Percentiles rank a stretch among this genome's conserved stretches.
These are phyloP conservation scores for Crithidia sp. DNA, from an alignment of 208 protist species.

Conservation along the genomic window DNA sequence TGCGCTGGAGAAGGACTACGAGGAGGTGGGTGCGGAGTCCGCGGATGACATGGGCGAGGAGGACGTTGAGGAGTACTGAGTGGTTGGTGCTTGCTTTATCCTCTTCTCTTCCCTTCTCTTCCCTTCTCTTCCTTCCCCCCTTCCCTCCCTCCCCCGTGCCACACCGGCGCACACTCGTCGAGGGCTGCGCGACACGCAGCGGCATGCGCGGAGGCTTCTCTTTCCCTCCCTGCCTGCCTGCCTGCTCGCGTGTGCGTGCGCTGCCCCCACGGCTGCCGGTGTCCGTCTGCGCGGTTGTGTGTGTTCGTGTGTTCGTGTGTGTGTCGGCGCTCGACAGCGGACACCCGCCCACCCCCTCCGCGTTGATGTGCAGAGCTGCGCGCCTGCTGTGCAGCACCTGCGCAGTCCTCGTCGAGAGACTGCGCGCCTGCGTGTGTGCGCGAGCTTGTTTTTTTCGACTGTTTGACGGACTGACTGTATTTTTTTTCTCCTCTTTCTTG, in stretches of 20 bases:
- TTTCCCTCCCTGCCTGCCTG: too few relatives aligned
- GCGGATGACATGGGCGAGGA: slow-evolving; percentile 91
- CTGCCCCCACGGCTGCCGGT: neutral
- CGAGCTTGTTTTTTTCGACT: too few relatives aligned
- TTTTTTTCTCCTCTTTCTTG: too few relatives aligned
- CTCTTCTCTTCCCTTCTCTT: slow-evolving; percentile 1
- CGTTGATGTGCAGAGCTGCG: neutral
- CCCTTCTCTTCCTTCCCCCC: neutral
- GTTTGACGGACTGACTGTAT: too few relatives aligned
- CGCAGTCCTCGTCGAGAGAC: neutral
- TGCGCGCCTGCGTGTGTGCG: too few relatives aligned
- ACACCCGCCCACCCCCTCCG: neutral
- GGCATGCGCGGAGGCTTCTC: too few relatives aligned
- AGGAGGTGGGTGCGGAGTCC: slow-evolving; percentile 81
- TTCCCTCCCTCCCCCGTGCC: neutral
- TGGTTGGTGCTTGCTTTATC: slow-evolving; percentile 22
- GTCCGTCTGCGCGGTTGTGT: slow-evolving; percentile 1
- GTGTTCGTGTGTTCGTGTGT: neutral
- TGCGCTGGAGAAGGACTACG: slow-evolving; percentile 97
- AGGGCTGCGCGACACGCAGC: too few relatives aligned
- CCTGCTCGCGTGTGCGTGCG: too few relatives aligned
- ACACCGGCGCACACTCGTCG: too few relatives aligned
- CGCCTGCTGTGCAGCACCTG: neutral
- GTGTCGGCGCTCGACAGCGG: too few relatives aligned
- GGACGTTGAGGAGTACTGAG: slow-evolving; percentile 96